Percentiles rank a stretch among this genome's conserved stretches.
These are phyloP conservation scores for Chaetomium tenue DNA, from an alignment of 495 filamentous ascomycete species.

Conservation along the genomic window DNA sequence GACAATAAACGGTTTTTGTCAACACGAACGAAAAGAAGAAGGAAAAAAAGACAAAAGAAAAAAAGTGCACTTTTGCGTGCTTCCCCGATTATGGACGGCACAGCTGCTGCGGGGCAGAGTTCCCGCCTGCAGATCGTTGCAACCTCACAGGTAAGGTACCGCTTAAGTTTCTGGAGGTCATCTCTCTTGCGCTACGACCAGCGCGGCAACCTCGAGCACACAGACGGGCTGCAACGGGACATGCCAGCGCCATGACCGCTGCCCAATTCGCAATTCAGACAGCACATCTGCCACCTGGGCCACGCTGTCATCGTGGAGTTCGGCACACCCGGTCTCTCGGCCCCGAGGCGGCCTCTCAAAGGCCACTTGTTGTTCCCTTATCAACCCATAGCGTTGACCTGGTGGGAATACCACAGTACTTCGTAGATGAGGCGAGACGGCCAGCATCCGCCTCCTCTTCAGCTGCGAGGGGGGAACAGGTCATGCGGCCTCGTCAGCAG, in stretches of 20 bases:
- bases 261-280: conserved; percentile 15
- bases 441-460: background rate
- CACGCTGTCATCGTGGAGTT: background rate
- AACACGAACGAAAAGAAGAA: background rate
- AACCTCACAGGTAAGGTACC: conserved; percentile 20
- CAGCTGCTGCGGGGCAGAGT: conserved; percentile 18
- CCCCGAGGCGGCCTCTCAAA: background rate
- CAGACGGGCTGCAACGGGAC: conserved; percentile 5
- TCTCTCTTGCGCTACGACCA: background rate
- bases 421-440: background rate
- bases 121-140: conserved; percentile 23
- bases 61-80: conserved; percentile 3
- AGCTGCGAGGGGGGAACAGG: background rate
- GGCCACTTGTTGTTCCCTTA: background rate
- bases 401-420: too few relatives aligned
- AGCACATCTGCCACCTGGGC: background rate
- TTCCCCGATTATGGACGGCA: conserved; percentile 9
- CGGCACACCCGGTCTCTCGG: conserved; percentile 7
- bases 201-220: background rate
- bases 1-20: background rate
- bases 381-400: background rate
- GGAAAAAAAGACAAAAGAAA: background rate
- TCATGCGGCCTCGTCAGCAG: conserved; percentile 11
- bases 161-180: background rate
- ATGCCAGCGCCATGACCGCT: conserved; percentile 4